Percentiles rank a stretch among this genome's conserved stretches.
These are phyloP conservation scores for Plasmodium knowlesi DNA, from an alignment of 169 alveolate species.

Conservation along the genomic window DNA sequence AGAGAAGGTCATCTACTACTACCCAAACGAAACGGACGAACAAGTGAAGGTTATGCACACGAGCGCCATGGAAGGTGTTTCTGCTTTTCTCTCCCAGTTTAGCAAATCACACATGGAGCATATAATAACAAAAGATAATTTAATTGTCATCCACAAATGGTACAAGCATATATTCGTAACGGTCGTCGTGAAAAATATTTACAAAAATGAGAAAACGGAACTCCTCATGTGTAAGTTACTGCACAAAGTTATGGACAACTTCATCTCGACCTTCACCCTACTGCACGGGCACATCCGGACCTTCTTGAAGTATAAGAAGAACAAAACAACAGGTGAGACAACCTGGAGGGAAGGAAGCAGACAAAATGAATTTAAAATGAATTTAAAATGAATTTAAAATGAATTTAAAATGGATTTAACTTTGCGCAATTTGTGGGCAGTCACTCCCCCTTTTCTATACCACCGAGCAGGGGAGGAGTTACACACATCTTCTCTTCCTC, in stretches of 20 bases:
- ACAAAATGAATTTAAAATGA: no score
- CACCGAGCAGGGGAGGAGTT: not conserved
- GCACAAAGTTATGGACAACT: conserved; percentile 30
- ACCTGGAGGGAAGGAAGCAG: not conserved
- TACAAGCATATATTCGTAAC: conserved; percentile 37
- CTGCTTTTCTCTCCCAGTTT: conserved; percentile 37
- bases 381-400: no score
- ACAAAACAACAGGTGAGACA: conserved; percentile 35
- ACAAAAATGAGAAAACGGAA: conserved; percentile 49
- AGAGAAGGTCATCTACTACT: conserved; percentile 55
- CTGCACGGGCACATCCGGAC: conserved; percentile 66
- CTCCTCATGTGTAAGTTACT: conserved; percentile 43
- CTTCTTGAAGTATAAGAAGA: conserved; percentile 39
- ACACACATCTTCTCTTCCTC: not conserved
- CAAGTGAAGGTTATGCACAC: conserved; percentile 50
- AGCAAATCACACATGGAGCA: conserved; percentile 56
- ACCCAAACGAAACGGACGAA: conserved; percentile 38
- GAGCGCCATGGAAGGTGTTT: conserved; percentile 68
- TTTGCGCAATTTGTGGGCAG: not conserved
- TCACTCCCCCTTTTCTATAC: not conserved
- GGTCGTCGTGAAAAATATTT: conserved; percentile 30
- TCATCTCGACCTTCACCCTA: conserved; percentile 56
- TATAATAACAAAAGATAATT: conserved; percentile 39
- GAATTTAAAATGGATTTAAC: not conserved
- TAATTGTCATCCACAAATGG: conserved; percentile 56